Percentiles rank a stretch among this genome's conserved stretches.
These are phyloP conservation scores for Irineochytrium annulatum DNA, from an alignment of 192 early-diverging fungal genomes.

Conservation along the genomic window DNA sequence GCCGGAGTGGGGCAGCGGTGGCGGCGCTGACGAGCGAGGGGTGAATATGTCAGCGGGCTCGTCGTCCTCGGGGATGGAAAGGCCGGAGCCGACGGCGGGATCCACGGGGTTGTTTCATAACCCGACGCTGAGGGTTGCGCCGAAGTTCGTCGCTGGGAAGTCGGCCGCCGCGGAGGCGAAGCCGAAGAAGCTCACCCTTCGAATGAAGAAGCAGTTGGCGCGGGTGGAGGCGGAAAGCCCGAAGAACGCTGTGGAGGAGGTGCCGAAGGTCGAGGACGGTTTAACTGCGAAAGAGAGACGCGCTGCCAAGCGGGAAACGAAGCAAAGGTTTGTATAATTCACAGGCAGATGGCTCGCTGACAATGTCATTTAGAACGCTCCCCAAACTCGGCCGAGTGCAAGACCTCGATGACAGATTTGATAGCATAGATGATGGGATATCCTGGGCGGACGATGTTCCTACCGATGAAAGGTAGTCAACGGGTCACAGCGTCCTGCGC, in stretches of 20 bases:
- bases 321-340: too few species aligned
- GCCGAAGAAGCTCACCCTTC: not conserved
- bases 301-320: conserved; percentile 3
- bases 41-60: not conserved
- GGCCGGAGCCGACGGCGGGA: not conserved
- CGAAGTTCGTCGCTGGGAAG: conserved; percentile 13
- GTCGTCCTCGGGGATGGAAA: not conserved
- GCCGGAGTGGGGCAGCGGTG: not conserved
- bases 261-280: not conserved
- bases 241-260: not conserved
- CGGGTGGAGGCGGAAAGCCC: not conserved
- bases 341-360: too few species aligned
- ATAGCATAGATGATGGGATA: too few species aligned
- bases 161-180: not conserved
- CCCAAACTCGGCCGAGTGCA: too few species aligned
- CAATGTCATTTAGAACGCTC: too few species aligned
- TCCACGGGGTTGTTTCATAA: conserved; percentile 40
- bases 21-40: not conserved
- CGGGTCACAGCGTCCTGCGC: too few species aligned
- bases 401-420: too few species aligned
- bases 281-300: not conserved
- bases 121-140: conserved; percentile 29
- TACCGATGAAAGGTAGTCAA: too few species aligned
- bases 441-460: too few species aligned
- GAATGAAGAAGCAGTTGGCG: not conserved